A percentile compares a stretch with the other conserved stretches of the same genome.
These are phyloP conservation scores for Yamadazyma oceani DNA, from an alignment of 1,139 yeast genomes.

Conservation along the genomic window DNA sequence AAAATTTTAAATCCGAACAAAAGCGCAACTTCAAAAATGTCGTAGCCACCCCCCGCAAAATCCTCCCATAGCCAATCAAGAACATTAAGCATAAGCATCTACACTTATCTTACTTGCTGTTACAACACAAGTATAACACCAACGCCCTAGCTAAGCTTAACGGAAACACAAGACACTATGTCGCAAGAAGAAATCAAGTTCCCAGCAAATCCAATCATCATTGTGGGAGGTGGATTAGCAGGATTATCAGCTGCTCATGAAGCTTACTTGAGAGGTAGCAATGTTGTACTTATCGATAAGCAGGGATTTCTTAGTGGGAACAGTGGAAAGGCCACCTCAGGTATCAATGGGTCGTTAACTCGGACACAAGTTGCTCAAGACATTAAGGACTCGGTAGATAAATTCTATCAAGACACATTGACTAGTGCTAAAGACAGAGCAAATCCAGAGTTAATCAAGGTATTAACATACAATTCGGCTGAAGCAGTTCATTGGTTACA, in stretches of 20 bases:
- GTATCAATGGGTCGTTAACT: conserved; percentile 76
- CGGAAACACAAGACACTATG: conserved; percentile 8
- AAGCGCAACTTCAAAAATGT: not conserved
- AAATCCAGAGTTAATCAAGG: conserved; percentile 51
- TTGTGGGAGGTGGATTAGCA: conserved; percentile 81
- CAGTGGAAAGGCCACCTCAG: conserved; percentile 79
- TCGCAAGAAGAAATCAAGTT: conserved; percentile 8
- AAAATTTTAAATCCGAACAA: too few relatives aligned
- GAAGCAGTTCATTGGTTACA: conserved; percentile 75
- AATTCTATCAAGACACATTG: conserved; percentile 65
- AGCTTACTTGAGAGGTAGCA: conserved; percentile 54
- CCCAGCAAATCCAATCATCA: conserved; percentile 49
- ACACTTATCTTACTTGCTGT: not conserved
- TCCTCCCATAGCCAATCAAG: not conserved
- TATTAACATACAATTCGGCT: conserved; percentile 52
- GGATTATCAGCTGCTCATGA: conserved; percentile 78
- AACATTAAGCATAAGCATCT: not conserved
- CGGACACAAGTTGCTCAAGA: conserved; percentile 53
- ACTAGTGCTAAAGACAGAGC: conserved; percentile 67
- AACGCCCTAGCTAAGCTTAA: too few relatives aligned
- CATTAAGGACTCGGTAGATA: conserved; percentile 56
- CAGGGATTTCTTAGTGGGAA: conserved; percentile 71
- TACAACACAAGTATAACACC: not conserved
- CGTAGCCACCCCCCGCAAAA: conserved; percentile 1
- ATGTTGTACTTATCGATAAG: conserved; percentile 62